Conservation (phyloP, 495 filamentous ascomycete genomes). For the Pseudevernia furfuracea region DNA sequence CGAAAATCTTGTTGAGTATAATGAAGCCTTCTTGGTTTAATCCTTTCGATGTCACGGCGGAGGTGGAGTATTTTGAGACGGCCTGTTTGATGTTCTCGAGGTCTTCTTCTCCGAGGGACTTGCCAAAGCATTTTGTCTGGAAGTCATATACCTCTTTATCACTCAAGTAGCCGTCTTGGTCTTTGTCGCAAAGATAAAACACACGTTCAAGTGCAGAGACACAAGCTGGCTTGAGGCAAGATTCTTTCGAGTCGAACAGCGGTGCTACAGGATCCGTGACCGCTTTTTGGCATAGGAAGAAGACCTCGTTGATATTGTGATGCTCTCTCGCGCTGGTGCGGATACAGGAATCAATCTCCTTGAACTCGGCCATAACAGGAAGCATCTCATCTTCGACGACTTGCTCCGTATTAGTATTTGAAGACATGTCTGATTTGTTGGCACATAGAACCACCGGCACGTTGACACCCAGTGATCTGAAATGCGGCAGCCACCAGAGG, state of each 20-base stretch:
- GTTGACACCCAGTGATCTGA: slow-evolving; percentile 92
- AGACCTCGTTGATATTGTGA: slow-evolving; percentile 91
- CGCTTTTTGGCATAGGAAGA: slow-evolving; percentile 97
- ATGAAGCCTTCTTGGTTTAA: slow-evolving; percentile 78
- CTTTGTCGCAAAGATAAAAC: slow-evolving; percentile 93
- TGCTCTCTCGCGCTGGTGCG: slow-evolving; percentile 90
- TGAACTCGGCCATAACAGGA: slow-evolving; percentile 96
- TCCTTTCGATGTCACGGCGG: slow-evolving; percentile 60
- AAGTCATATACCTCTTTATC: slow-evolving; percentile 88
- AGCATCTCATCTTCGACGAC: slow-evolving; percentile 96
- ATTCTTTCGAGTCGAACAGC: slow-evolving; percentile 91
- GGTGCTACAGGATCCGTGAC: slow-evolving; percentile 96
- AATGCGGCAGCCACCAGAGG: slow-evolving; percentile 95
- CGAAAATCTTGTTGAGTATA: slow-evolving; percentile 86
- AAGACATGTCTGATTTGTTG: slow-evolving; percentile 84
- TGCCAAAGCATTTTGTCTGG: slow-evolving; percentile 84
- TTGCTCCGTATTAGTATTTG: slow-evolving; percentile 62
- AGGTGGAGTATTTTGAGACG: slow-evolving; percentile 58
- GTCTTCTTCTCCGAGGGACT: slow-evolving; percentile 68
- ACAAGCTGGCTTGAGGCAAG: slow-evolving; percentile 77
- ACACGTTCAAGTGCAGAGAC: slow-evolving; percentile 77
- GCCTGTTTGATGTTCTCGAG: slow-evolving; percentile 80
- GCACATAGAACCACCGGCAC: slow-evolving; percentile 96
- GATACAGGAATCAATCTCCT: slow-evolving; percentile 97
- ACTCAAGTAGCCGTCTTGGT: slow-evolving; percentile 89